A percentile compares a stretch with the other conserved stretches of the same genome.
Conservation (phyloP, 2,329 filamentous ascomycete genomes). For the Leptodontidium sp. region DNA sequence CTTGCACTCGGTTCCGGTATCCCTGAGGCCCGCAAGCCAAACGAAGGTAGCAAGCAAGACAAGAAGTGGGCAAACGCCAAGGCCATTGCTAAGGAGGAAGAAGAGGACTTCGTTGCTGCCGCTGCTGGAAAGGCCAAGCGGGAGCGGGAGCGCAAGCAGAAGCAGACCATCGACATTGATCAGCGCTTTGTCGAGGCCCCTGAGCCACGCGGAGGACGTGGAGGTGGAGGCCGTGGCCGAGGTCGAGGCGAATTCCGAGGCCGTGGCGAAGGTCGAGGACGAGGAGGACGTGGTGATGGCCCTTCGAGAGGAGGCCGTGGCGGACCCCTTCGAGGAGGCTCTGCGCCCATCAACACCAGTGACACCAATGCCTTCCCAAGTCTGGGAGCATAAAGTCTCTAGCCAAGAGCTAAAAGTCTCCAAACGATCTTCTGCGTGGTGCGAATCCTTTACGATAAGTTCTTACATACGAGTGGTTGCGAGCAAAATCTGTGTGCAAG, state of each 20-base stretch:
- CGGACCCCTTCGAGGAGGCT: conserved; percentile 47
- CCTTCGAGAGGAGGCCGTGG: conserved; percentile 52
- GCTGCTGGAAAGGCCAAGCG: conserved; percentile 80
- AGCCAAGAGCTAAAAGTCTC: conserved; percentile 27
- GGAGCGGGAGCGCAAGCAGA: conserved; percentile 90
- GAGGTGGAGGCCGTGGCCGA: conserved; percentile 53
- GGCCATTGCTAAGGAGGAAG: conserved; percentile 67
- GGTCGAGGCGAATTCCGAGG: conserved; percentile 48
- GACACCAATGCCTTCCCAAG: conserved; percentile 62
- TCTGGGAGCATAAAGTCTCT: conserved; percentile 51
- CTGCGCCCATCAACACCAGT: conserved; percentile 54
- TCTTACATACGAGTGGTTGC: conserved; percentile 29
- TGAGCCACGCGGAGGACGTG: conserved; percentile 51
- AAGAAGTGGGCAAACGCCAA: conserved; percentile 95
- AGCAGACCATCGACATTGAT: conserved; percentile 89
- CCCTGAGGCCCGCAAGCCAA: conserved; percentile 83
- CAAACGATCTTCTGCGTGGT: conserved; percentile 34
- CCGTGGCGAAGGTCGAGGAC: conserved; percentile 51
- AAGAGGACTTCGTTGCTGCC: conserved; percentile 80
- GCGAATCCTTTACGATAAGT: conserved; percentile 30
- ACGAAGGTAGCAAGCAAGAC: conserved; percentile 87
- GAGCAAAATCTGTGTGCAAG: conserved; percentile 30
- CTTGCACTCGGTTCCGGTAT: conserved; percentile 69
- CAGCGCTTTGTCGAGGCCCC: conserved; percentile 80
- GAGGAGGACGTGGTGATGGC: conserved; percentile 59